Evolutionary conservation across 352 stramenopile genomes (phyloP).

Genomic region (Paralagenidium karlingii): DNA sequence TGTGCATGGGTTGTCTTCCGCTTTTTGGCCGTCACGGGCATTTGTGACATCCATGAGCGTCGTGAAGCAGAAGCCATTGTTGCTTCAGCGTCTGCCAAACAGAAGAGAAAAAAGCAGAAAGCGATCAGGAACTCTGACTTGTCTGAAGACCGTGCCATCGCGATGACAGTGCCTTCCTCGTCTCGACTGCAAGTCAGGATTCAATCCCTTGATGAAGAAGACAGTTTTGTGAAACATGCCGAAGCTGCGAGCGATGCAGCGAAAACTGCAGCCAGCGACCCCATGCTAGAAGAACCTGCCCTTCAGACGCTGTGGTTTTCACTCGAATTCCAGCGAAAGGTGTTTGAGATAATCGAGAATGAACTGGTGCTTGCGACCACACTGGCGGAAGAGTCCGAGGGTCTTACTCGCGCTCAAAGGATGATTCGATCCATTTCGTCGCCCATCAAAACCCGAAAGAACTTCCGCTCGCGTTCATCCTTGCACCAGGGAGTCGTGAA

Average conservation of each 20-base stretch:
- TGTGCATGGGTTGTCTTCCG: constrained; percentile 78
- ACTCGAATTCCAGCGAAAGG: constrained; percentile 76
- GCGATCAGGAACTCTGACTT: constrained; percentile 7
- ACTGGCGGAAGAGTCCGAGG: constrained; percentile 58
- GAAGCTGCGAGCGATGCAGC: constrained; percentile 71
- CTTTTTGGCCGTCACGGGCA: constrained; percentile 55
- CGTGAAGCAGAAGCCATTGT: constrained; percentile 59
- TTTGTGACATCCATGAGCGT: constrained; percentile 55
- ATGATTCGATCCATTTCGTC: constrained; percentile 78
- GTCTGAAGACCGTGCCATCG: no score
- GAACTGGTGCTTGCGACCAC: constrained; percentile 57
- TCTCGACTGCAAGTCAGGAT: no score
- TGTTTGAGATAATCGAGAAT: constrained; percentile 77
- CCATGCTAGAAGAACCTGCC: constrained; percentile 55
- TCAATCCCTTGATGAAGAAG: constrained; percentile 43
- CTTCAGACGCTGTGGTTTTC: constrained; percentile 81
- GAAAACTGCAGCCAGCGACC: constrained; percentile 58
- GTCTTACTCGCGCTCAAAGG: constrained; percentile 58
- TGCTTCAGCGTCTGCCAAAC: constrained; percentile 49
- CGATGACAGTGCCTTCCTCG: no score
- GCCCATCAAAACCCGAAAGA: constrained; percentile 40
- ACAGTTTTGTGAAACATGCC: constrained; percentile 31
- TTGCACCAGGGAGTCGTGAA: constrained; percentile 20
- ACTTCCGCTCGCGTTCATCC: constrained; percentile 26
- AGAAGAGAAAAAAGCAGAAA: constrained; percentile 56